Evolutionary conservation across 805 yeast genomes (phyloP).

Genomic region (Saccharomycopsis lassenensis): DNA sequence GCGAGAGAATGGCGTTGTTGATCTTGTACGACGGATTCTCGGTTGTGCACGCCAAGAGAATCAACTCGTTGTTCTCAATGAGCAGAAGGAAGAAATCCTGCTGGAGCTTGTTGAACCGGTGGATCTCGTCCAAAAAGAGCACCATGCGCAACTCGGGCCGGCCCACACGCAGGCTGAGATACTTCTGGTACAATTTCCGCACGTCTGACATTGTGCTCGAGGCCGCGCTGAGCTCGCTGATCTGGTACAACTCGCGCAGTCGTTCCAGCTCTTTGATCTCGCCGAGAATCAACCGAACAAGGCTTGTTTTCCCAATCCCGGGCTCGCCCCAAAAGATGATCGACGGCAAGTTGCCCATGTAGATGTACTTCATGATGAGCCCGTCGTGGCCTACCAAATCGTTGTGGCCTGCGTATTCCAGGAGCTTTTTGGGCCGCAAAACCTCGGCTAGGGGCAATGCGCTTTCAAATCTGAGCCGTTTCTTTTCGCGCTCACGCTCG

Average conservation of each 20-base stretch:
- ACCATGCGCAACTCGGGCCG: slow-evolving; percentile 46
- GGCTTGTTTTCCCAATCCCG: slow-evolving; percentile 84
- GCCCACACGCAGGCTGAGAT: slow-evolving; percentile 30
- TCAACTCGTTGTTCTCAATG: slow-evolving; percentile 75
- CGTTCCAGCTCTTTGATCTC: slow-evolving; percentile 21
- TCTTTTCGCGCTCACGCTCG: slow-evolving; percentile 9
- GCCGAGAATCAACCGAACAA: slow-evolving; percentile 42
- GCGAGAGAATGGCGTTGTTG: slow-evolving; percentile 70
- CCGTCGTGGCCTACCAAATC: slow-evolving; percentile 65
- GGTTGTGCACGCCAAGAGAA: slow-evolving; percentile 88
- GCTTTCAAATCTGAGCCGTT: slow-evolving; percentile 14
- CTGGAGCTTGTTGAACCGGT: slow-evolving; percentile 73
- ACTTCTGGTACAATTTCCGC: slow-evolving; percentile 41
- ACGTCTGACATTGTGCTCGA: slow-evolving; percentile 57
- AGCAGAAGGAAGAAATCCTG: slow-evolving; percentile 81
- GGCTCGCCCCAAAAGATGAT: slow-evolving; percentile 93
- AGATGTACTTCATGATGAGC: slow-evolving; percentile 52
- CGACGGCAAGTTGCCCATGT: slow-evolving; percentile 58
- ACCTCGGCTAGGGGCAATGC: slow-evolving; percentile 55
- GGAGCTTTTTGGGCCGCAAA: slow-evolving; percentile 60
- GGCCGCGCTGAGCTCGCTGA: slow-evolving; percentile 83
- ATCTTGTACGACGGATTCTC: slow-evolving; percentile 85
- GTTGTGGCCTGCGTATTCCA: slow-evolving; percentile 73
- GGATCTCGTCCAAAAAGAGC: slow-evolving; percentile 87
- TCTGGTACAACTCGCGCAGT: slow-evolving; percentile 28